Percentiles rank a stretch among this genome's conserved stretches.
These are phyloP conservation scores for Exophiala sp. DNA, from an alignment of 2,329 filamentous ascomycete species.

Conservation along the genomic window DNA sequence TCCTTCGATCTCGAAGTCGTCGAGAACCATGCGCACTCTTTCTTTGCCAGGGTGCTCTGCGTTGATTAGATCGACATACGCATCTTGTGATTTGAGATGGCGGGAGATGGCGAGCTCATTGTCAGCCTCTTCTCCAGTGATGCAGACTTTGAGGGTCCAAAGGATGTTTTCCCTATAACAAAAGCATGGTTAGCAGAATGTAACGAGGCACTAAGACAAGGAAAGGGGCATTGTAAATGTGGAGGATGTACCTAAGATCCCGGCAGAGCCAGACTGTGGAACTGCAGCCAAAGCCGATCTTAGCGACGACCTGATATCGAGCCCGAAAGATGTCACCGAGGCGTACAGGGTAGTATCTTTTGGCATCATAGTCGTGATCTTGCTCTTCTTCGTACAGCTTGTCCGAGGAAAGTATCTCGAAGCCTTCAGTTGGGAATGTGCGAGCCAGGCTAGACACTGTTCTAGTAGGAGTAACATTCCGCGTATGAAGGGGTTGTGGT, in stretches of 20 bases:
- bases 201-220: constrained; percentile 30
- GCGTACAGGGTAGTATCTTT: constrained; percentile 37
- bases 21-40: constrained; percentile 86
- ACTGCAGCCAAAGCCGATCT: constrained; percentile 45
- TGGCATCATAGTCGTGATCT: constrained; percentile 22
- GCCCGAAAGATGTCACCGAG: constrained; percentile 43
- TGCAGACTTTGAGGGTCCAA: constrained; percentile 25
- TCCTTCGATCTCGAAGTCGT: constrained; percentile 34
- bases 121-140: background rate
- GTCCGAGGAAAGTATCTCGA: too few species aligned
- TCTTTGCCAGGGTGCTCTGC: constrained; percentile 78
- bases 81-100: constrained; percentile 24
- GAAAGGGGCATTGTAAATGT: constrained; percentile 13
- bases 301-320: constrained; percentile 44
- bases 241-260: constrained; percentile 30
- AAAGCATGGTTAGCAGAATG: constrained; percentile 23
- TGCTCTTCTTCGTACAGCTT: constrained; percentile 20
- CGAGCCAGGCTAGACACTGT: too few species aligned
- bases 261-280: constrained; percentile 47
- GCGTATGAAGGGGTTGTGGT: too few species aligned
- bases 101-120: constrained; percentile 27
- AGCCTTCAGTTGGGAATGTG: too few species aligned
- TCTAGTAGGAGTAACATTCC: too few species aligned
- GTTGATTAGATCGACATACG: constrained; percentile 6
- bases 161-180: constrained; percentile 7